Evolutionary conservation across 1,284 basidiomycete genomes (phyloP), one percentile per base, ranked within the genome.

Genomic region (Sporisorium sorghi): DNA sequence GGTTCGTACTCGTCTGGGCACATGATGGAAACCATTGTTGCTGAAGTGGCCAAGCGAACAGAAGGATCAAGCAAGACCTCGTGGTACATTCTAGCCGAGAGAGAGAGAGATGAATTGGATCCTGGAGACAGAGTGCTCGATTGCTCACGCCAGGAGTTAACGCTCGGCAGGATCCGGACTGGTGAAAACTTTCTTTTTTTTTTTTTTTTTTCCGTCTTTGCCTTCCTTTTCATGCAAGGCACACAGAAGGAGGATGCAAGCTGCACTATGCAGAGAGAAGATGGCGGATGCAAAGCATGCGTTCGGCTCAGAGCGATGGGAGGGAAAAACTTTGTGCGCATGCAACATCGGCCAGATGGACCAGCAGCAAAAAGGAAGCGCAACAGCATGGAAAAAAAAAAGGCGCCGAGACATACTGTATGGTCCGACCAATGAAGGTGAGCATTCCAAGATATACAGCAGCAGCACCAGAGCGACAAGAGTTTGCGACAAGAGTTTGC

Each of bases 281-380:
- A n/a, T n/a, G n/a, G n/a, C n/a, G n/a, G n/a, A n/a, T n/a, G n/a
- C n/a, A n/a, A n/a, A n/a, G n/a, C n/a, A n/a, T n/a, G n/a, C n/a
- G n/a, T n/a, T n/a, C n/a, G n/a, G n/a, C n/a, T n/a, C n/a, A n/a
- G n/a, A n/a, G n/a, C n/a, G n/a, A n/a, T n/a, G n/a, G n/a, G n/a
- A n/a, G n/a, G n/a, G n/a, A n/a, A n/a, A n/a, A 35, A 49, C 32
- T 49, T 49, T 10, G 35, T 49, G 48, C 32, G 48, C 47, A 19
- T 21, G 7, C 30, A 48, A 32, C 30, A 9, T 33, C 33, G 7
- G 33, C 33, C n/a, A n/a, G n/a, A n/a, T n/a, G n/a, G n/a, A n/a
- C n/a, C n/a, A n/a, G n/a, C n/a, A n/a, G n/a, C n/a, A n/a, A n/a
- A n/a, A n/a, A n/a, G n/a, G n/a, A n/a, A n/a, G n/a, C n/a, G n/a